Conservation (phyloP, 805 yeast species). For the Kodamaea jinghongensis region DNA sequence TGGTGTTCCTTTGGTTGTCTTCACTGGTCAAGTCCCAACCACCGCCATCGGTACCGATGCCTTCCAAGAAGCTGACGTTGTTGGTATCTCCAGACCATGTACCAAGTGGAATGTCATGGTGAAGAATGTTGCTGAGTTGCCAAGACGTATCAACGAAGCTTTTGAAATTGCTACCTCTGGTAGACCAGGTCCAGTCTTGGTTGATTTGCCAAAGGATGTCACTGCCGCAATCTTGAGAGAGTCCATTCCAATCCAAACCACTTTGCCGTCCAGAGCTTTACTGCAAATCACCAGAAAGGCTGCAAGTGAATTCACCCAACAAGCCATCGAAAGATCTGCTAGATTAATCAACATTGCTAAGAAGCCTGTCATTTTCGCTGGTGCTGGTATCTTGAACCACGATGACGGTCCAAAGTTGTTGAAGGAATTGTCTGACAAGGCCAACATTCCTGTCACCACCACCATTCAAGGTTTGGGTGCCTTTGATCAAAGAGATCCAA, state of each 20-base stretch:
- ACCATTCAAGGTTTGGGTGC: constrained; percentile 93
- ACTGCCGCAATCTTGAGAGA: constrained; percentile 86
- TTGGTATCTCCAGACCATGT: constrained; percentile 95
- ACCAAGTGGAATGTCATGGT: constrained; percentile 99
- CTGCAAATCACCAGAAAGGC: constrained; percentile 66
- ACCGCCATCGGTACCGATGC: constrained; percentile 97
- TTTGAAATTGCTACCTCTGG: constrained; percentile 95
- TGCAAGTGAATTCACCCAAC: constrained; percentile 69
- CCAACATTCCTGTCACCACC: constrained; percentile 93
- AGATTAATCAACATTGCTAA: constrained; percentile 75
- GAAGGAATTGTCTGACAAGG: constrained; percentile 84
- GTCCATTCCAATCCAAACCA: constrained; percentile 77
- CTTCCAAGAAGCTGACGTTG: constrained; percentile 98
- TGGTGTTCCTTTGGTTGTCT: constrained; percentile 95
- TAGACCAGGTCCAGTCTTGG: constrained; percentile 97
- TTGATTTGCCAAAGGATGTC: constrained; percentile 96
- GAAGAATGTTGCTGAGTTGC: constrained; percentile 88
- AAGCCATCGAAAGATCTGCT: constrained; percentile 75
- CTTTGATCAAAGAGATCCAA: constrained; percentile 86
- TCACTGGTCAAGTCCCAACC: constrained; percentile 97
- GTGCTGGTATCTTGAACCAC: constrained; percentile 82
- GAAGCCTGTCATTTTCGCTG: constrained; percentile 86
- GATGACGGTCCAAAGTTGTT: constrained; percentile 77
- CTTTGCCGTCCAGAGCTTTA: constrained; percentile 73
- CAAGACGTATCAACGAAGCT: constrained; percentile 94